Evolutionary conservation across 2,329 filamentous ascomycete genomes (phyloP).

Genomic region (Rhinocladiella similis): DNA sequence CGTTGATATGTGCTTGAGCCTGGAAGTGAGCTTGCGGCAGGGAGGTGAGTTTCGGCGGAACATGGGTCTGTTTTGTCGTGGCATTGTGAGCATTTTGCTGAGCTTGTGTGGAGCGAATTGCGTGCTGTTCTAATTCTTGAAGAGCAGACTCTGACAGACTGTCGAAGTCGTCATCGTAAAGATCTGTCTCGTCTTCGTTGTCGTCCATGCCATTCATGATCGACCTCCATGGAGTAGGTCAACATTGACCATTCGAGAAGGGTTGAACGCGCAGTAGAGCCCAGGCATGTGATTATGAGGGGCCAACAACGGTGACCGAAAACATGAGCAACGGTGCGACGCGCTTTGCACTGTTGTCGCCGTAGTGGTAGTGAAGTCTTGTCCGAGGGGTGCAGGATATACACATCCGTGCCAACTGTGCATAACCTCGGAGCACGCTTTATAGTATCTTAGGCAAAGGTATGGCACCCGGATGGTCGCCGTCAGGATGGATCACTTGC

Average conservation of each 20-base stretch:
- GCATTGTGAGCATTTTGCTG: constrained; percentile 13
- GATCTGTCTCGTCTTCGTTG: constrained; percentile 48
- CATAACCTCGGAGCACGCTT: too few species aligned
- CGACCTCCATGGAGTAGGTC: constrained; percentile 23
- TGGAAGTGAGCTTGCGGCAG: constrained; percentile 6
- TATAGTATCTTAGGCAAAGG: too few species aligned
- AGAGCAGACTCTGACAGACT: constrained; percentile 44
- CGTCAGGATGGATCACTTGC: too few species aligned
- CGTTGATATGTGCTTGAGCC: constrained; percentile 14
- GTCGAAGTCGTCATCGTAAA: constrained; percentile 45
- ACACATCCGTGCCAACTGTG: too few species aligned
- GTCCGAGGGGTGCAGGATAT: too few species aligned
- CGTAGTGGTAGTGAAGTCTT: too few species aligned
- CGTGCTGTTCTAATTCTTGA: constrained; percentile 47
- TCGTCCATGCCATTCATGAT: constrained; percentile 45
- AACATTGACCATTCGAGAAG: not conserved
- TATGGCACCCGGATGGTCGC: too few species aligned
- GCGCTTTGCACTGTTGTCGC: not conserved
- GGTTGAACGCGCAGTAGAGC: not conserved
- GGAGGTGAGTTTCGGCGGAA: not conserved
- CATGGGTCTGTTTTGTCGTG: constrained; percentile 1
- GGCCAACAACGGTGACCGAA: not conserved
- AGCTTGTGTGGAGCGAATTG: constrained; percentile 43
- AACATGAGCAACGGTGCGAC: not conserved
- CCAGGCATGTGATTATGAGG: not conserved